Conservation (phyloP, 2,329 filamentous ascomycete genomes). For the Aureobasidium sp. region DNA sequence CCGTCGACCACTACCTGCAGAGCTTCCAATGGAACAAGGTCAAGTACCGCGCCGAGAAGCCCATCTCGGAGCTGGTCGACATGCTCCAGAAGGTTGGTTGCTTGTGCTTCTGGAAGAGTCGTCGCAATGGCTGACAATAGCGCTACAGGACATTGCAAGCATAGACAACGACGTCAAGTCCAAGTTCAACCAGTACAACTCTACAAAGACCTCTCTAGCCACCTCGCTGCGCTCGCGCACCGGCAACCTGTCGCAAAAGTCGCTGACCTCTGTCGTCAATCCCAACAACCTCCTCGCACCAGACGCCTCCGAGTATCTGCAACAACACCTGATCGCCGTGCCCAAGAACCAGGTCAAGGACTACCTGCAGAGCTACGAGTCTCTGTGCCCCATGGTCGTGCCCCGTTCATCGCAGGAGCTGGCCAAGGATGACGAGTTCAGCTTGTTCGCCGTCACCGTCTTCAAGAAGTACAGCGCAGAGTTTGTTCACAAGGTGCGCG, state of each 20-base stretch:
- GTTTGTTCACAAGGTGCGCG: slow-evolving; percentile 85
- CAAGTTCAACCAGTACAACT: slow-evolving; percentile 92
- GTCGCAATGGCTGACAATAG: neutral
- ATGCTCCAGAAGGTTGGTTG: slow-evolving; percentile 68
- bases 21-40: slow-evolving; percentile 96
- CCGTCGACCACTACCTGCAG: slow-evolving; percentile 87
- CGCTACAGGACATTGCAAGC: slow-evolving; percentile 66
- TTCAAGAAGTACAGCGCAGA: slow-evolving; percentile 88
- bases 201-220: slow-evolving; percentile 75
- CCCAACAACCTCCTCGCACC: slow-evolving; percentile 65
- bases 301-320: slow-evolving; percentile 83
- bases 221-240: slow-evolving; percentile 80
- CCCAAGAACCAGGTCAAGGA: slow-evolving; percentile 75
- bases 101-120: neutral
- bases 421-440: slow-evolving; percentile 81
- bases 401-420: slow-evolving; percentile 76
- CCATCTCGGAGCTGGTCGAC: slow-evolving; percentile 78
- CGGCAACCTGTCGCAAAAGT: slow-evolving; percentile 90
- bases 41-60: slow-evolving; percentile 89
- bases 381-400: slow-evolving; percentile 77
- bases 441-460: slow-evolving; percentile 76
- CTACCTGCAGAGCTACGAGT: slow-evolving; percentile 84
- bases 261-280: slow-evolving; percentile 79
- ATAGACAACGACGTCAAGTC: slow-evolving; percentile 94
- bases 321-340: slow-evolving; percentile 88